Evolutionary conservation across 2,329 filamentous ascomycete species (phyloP).

Genomic region (Myotisia sp.): DNA sequence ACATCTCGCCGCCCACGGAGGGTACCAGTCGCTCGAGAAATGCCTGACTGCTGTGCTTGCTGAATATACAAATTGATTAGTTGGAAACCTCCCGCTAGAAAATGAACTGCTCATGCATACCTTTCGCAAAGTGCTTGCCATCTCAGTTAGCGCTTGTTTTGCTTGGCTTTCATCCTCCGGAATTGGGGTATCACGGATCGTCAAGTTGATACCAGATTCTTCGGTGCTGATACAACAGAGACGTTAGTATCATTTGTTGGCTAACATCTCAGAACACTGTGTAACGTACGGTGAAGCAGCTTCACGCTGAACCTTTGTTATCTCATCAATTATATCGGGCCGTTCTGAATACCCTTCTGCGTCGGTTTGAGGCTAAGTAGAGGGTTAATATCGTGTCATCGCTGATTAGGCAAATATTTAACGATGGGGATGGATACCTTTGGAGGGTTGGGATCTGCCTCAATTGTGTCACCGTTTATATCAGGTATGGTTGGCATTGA

Average conservation of each 20-base stretch:
- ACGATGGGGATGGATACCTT: constrained; percentile 1
- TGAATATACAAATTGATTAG: constrained; percentile 15
- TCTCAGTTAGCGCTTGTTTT: constrained; percentile 34
- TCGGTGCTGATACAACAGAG: constrained; percentile 18
- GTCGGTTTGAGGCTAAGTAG: constrained; percentile 20
- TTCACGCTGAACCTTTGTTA: constrained; percentile 32
- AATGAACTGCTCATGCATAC: constrained; percentile 17
- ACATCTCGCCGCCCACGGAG: constrained; percentile 80
- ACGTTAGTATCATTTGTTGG: background rate
- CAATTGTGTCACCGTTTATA: background rate
- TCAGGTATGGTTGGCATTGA: no score
- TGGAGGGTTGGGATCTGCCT: constrained; percentile 1
- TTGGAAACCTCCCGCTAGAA: background rate
- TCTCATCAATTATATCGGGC: constrained; percentile 31
- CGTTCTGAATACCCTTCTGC: constrained; percentile 29
- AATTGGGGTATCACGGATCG: constrained; percentile 36
- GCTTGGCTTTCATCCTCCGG: constrained; percentile 37
- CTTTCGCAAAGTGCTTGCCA: constrained; percentile 35
- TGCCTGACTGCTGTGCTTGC: constrained; percentile 36
- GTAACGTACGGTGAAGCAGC: constrained; percentile 22
- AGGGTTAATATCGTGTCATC: background rate
- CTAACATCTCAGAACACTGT: constrained; percentile 2
- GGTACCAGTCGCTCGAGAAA: constrained; percentile 58
- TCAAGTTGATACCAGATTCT: constrained; percentile 33
- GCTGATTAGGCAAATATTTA: background rate